Conservation (phyloP, 2,329 filamentous ascomycete genomes). For the Colletotrichum acutatum region DNA sequence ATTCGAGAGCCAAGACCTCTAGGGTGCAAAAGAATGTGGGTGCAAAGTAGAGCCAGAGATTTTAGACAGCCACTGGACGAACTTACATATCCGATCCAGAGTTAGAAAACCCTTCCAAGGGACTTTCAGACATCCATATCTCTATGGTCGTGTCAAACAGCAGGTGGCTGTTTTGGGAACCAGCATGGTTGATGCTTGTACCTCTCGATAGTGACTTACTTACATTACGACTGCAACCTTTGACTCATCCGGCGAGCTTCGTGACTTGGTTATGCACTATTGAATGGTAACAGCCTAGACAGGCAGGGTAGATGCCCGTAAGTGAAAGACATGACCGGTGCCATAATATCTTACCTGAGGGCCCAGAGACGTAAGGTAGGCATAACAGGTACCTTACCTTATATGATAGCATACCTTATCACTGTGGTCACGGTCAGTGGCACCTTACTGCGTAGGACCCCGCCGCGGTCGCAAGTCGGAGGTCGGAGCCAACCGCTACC, state of each 20-base stretch:
- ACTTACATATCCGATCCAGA: background rate
- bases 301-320: no score
- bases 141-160: background rate
- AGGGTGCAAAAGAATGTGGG: conserved; percentile 21
- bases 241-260: background rate
- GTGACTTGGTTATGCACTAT: background rate
- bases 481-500: conserved; percentile 26
- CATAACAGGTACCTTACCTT: background rate
- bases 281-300: no score
- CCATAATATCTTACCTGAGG: no score
- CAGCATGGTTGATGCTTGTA: background rate
- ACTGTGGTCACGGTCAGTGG: background rate
- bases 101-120: no score
- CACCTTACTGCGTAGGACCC: conserved; percentile 7
- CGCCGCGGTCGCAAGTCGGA: conserved; percentile 4
- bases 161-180: background rate
- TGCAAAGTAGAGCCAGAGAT: conserved; percentile 20
- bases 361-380: no score
- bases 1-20: conserved; percentile 58
- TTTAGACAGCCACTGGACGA: background rate
- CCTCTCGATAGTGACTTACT: background rate
- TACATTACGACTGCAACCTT: background rate
- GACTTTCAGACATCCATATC: background rate
- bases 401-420: no score
- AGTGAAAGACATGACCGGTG: no score